Evolutionary conservation across 1,284 basidiomycete genomes (phyloP), one percentile per base, ranked within the genome.

Genomic region (Pulchroboletus neoregius): DNA sequence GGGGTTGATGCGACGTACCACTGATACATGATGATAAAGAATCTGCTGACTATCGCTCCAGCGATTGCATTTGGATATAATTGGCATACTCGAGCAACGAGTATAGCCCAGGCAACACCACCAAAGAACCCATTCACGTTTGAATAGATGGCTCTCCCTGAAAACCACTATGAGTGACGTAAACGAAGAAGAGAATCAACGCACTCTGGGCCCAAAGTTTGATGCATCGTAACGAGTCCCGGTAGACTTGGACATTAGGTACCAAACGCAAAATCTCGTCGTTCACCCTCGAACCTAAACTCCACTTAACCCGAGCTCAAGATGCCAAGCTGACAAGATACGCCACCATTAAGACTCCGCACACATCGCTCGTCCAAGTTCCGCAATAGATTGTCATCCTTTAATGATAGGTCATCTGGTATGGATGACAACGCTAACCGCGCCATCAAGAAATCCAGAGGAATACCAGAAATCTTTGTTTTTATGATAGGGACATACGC

Each of bases 41-140:
- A 97, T 58, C 94, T 82, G 70, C 91, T 93, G 58, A 99, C 92
- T 60, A 99, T 94, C 2, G 91, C 91, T 12, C 94, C 94, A 13
- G 94, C 92, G 48, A 87, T 84, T 24, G 93, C 93, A 58, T 90
- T 96, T 26, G 96, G 96, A 67, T 98, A 99, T 48, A 99, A 71
- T 63, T 99, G 96, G 72, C 96, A 99, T 78, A 99, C 94, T 64
- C 96, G 85, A 39, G 96, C 96, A 10, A 97, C 94, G 39, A 98
- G 80, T 78, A 99, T 92, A 6, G 94, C 93, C 96, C 96, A 99
- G 16, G 94, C 95, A 4, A 99, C 95, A 70, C 96, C 96, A 56
- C 96, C 96, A 35, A 95, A 79, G 69, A 98, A 99, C 22, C 95
- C 96, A 61, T 95, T 92, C 13, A 98, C 92, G 69, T 99, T 99